Evolutionary conservation across 768 basidiomycete species (phyloP).

Genomic region (Boletus sp.): DNA sequence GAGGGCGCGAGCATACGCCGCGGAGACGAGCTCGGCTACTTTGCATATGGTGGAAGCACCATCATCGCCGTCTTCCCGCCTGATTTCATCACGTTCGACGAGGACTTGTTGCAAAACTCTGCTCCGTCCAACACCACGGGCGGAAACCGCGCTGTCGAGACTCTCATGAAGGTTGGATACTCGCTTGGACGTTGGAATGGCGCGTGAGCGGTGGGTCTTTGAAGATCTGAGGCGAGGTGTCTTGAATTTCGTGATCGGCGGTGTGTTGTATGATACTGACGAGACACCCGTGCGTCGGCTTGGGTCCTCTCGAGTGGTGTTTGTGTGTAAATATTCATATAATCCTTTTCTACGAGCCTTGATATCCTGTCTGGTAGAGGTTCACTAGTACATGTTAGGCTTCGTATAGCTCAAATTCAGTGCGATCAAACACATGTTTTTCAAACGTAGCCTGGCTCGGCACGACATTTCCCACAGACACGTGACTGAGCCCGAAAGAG

Average conservation of each 20-base stretch:
- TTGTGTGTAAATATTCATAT: neutral
- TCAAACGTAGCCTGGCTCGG: neutral
- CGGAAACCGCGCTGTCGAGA: conserved; percentile 50
- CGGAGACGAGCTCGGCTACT: conserved; percentile 67
- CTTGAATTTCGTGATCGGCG: neutral
- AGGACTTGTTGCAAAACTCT: conserved; percentile 60
- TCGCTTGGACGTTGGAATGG: conserved; percentile 28
- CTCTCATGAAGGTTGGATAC: conserved; percentile 51
- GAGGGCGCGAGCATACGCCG: conserved; percentile 52
- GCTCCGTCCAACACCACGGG: conserved; percentile 8
- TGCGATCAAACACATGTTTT: neutral
- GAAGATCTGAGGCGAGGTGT: neutral
- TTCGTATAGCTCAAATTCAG: neutral
- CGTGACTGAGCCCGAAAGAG: neutral
- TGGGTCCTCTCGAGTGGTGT: neutral
- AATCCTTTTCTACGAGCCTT: neutral
- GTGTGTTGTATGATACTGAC: neutral
- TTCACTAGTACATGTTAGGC: neutral
- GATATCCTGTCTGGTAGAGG: neutral
- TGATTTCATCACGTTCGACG: conserved; percentile 54
- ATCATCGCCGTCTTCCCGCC: conserved; percentile 58
- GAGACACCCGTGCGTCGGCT: neutral
- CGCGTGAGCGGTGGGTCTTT: neutral
- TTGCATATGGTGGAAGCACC: conserved; percentile 80
- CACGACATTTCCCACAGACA: too few species aligned